A percentile compares a stretch with the other conserved stretches of the same genome.
Conservation (phyloP, 2,329 filamentous ascomycete genomes). For the Diaporthe sp. region DNA sequence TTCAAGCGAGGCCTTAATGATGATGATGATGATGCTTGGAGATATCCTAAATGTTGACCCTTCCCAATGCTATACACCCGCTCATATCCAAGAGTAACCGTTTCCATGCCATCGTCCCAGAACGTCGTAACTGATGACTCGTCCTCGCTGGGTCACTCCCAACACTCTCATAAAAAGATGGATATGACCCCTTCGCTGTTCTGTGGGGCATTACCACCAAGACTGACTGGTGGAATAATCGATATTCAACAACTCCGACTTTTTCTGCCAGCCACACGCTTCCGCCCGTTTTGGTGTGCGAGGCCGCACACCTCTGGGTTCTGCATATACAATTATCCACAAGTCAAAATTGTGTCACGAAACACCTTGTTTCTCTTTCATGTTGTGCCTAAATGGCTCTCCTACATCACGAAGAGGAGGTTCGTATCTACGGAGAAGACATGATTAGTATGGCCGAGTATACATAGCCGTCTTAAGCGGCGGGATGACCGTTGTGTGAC, state of each 20-base stretch:
- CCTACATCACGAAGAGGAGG: conserved; percentile 73
- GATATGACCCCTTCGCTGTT: not conserved
- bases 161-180: not conserved
- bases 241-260: not conserved
- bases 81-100: conserved; percentile 20
- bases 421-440: conserved; percentile 65
- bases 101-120: conserved; percentile 20
- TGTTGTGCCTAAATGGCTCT: not conserved
- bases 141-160: conserved; percentile 1
- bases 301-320: not conserved
- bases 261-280: not conserved
- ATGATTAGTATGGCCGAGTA: conserved; percentile 1
- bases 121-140: conserved; percentile 2
- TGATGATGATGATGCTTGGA: conserved; percentile 14
- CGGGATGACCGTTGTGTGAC: conserved; percentile 45
- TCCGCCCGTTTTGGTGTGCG: not conserved
- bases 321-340: conserved; percentile 20
- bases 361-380: not conserved
- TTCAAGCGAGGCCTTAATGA: not conserved
- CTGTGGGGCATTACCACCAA: not conserved
- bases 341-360: conserved; percentile 12
- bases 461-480: not conserved
- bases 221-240: not conserved
- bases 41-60: conserved; percentile 23
- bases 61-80: conserved; percentile 33